These are phyloP conservation scores for Pterocarpus macrocarpus DNA, from an alignment of 306 rosid species.

Conservation along the genomic window DNA sequence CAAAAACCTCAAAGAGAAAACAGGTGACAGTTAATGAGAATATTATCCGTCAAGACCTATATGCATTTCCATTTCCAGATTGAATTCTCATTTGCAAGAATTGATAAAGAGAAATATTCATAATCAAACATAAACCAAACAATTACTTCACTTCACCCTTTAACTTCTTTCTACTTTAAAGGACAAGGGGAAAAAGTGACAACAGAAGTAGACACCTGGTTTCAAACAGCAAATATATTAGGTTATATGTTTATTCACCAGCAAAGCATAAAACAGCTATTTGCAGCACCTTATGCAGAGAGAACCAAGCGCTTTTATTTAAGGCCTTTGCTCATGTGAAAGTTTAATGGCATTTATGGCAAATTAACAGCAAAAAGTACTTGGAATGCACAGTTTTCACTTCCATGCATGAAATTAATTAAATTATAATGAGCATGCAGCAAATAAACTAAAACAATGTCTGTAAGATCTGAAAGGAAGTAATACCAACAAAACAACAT, in stretches of 20 bases:
- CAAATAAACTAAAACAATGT: constrained; percentile 16
- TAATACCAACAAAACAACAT: constrained; percentile 20
- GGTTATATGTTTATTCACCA: too few relatives aligned
- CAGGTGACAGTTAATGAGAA: constrained; percentile 19
- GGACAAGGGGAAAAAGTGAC: background rate
- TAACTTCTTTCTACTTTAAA: constrained; percentile 15
- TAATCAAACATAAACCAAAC: constrained; percentile 16
- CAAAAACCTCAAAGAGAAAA: constrained; percentile 29
- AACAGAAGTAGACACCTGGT: constrained; percentile 9
- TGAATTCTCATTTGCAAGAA: constrained; percentile 28
- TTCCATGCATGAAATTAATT: constrained; percentile 17
- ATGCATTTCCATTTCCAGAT: constrained; percentile 29
- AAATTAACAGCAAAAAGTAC: background rate
- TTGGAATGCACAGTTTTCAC: background rate
- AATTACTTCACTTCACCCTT: background rate
- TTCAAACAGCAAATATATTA: background rate
- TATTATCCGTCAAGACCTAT: constrained; percentile 9
- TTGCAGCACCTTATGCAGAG: background rate
- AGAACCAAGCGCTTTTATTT: background rate
- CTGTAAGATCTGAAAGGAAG: constrained; percentile 29
- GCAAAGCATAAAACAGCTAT: background rate
- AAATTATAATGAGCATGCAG: constrained; percentile 25
- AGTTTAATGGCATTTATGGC: constrained; percentile 20
- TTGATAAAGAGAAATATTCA: constrained; percentile 1
- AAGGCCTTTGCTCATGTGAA: background rate